Evolutionary conservation across 2,329 filamentous ascomycete species (phyloP).

Genomic region (Albifimbria verrucaria): DNA sequence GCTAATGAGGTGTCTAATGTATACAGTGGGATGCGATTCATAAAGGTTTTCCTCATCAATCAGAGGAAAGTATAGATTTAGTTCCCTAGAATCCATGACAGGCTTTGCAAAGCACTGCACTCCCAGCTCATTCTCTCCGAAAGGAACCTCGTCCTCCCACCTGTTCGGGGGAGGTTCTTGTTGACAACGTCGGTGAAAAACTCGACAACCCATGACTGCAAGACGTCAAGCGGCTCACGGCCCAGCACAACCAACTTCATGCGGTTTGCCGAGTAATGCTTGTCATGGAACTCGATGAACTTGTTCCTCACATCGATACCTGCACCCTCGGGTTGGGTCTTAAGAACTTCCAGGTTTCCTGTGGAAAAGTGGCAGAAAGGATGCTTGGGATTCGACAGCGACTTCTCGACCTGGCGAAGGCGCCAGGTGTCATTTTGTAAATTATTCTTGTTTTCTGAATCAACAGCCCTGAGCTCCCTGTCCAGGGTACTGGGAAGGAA

Average conservation of each 20-base stretch:
- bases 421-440: constrained; percentile 88
- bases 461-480: constrained; percentile 81
- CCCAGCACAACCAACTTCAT: constrained; percentile 92
- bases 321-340: constrained; percentile 72
- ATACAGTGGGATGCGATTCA: constrained; percentile 78
- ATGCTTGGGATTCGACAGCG: constrained; percentile 78
- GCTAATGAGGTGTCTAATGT: constrained; percentile 84
- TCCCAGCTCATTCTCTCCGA: constrained; percentile 45
- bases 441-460: constrained; percentile 98
- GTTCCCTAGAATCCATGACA: constrained; percentile 78
- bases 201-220: constrained; percentile 81
- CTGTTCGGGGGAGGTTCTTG: constrained; percentile 67
- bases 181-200: constrained; percentile 79
- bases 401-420: constrained; percentile 82
- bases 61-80: constrained; percentile 81
- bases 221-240: constrained; percentile 73
- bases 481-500: constrained; percentile 84
- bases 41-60: constrained; percentile 78
- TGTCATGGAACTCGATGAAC: constrained; percentile 88
- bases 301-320: constrained; percentile 84
- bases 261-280: constrained; percentile 86
- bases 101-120: constrained; percentile 85
- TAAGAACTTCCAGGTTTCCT: constrained; percentile 81
- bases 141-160: constrained; percentile 51
- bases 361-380: constrained; percentile 92